These are phyloP conservation scores for Bauhinia variegata DNA, from an alignment of 306 rosid genomes.

Conservation along the genomic window DNA sequence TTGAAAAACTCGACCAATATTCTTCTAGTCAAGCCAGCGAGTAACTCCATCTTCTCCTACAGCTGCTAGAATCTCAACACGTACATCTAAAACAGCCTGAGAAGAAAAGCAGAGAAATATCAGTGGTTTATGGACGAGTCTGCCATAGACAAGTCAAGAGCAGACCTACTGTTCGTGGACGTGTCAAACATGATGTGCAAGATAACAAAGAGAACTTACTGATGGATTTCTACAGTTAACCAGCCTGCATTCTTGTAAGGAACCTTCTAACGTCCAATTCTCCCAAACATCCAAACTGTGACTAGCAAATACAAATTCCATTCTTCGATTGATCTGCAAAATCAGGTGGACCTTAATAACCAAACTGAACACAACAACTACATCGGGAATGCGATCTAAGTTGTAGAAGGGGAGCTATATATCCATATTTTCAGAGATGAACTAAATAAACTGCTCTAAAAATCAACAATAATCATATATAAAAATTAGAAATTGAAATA, in stretches of 20 bases:
- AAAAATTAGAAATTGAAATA: conserved; percentile 16
- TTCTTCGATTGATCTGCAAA: conserved; percentile 89
- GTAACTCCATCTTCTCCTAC: conserved; percentile 87
- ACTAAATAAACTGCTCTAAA: conserved; percentile 16
- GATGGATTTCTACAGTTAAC: conserved; percentile 84
- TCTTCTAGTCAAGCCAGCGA: conserved; percentile 92
- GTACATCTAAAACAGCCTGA: conserved; percentile 89
- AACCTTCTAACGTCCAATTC: conserved; percentile 86
- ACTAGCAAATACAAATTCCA: conserved; percentile 95
- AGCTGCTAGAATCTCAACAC: conserved; percentile 82
- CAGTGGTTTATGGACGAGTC: too few species aligned
- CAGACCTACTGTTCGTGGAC: too few species aligned
- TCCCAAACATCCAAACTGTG: conserved; percentile 99
- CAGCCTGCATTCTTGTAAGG: conserved; percentile 85
- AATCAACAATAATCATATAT: not conserved
- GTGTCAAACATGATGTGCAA: conserved; percentile 11
- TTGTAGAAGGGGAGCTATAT: conserved; percentile 18
- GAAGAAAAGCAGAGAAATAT: conserved; percentile 19
- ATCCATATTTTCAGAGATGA: conserved; percentile 18
- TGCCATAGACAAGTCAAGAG: too few species aligned
- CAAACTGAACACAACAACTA: conserved; percentile 22
- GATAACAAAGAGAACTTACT: conserved; percentile 52
- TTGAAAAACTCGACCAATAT: conserved; percentile 26
- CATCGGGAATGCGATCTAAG: conserved; percentile 24
- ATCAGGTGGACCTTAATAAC: conserved; percentile 25